Base-by-base conservation (phyloP, 2,329 filamentous ascomycete species). In the Saccharata proteae region DNA sequence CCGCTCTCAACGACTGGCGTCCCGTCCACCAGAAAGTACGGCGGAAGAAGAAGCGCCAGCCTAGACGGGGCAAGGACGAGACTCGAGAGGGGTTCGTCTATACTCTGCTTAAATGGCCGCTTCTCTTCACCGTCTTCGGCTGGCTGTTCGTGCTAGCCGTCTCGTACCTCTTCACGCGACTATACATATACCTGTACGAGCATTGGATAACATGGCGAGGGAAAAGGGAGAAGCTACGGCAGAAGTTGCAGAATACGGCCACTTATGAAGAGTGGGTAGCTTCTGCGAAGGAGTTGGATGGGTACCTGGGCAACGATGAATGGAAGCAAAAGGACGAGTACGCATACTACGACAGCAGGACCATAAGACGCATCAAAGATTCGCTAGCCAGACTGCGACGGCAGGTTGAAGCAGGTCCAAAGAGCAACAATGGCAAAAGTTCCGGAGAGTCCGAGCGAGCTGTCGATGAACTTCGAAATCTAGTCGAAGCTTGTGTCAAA, bases 21-120 rank as follows among this genome's bases (percentile, higher is more conserved):
- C 90, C 90, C 0, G 74, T 96, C 9, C 77, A 80, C 43, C 74
- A 88, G 50, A 76, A 71, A 35, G 67, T 86, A 14, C 64, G 65
- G 36, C 51, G 54, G 38, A 47, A 46, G 17, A 52, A 56, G 46
- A 40, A 54, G 50, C 43, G 49, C 24, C 46, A 52, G 39, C 60
- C 55, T 39, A 55, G 57, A 22, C 58, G 64, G 33, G 65, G 61
- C 40, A 82, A 76, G 47, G 90, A 98, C 52, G 90, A 98, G 64
- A 96, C 88, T 2, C 69, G 90, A 42, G 90, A 98, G 60, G 90
- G 90, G 13, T 83, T 90, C 50, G 68, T 93, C 8, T 98, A 98
- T 54, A 74, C 72, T 2, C 54, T 98, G 26, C 65, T 93, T 30
- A 94, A 96, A 56, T 96, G 86, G 80, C 90, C 90, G 2, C 70